Conservation (phyloP, 352 stramenopile species). For the Globisporangium polare region DNA sequence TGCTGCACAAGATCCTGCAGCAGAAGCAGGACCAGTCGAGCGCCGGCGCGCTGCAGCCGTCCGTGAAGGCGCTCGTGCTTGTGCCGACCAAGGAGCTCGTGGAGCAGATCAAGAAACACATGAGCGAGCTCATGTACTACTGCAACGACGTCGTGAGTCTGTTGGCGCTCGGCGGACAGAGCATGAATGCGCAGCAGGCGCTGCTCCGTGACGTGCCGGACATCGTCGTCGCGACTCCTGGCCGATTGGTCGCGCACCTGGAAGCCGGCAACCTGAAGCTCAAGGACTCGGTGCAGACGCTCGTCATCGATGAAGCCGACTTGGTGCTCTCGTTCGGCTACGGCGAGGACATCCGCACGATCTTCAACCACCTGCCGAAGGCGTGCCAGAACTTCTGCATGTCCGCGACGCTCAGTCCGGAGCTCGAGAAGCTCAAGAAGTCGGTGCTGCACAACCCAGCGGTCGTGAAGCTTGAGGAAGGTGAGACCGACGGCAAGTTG, state of each 20-base stretch:
- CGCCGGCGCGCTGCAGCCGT: slow-evolving; percentile 26
- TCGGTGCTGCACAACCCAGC: slow-evolving; percentile 96
- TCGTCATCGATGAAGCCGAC: slow-evolving; percentile 99
- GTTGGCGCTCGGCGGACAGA: slow-evolving; percentile 88
- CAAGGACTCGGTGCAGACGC: slow-evolving; percentile 91
- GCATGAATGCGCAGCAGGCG: slow-evolving; percentile 87
- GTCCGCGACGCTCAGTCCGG: slow-evolving; percentile 95
- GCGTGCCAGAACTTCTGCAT: slow-evolving; percentile 98
- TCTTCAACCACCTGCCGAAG: slow-evolving; percentile 94
- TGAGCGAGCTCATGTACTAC: slow-evolving; percentile 97
- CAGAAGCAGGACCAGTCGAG: slow-evolving; percentile 63
- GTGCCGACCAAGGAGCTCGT: slow-evolving; percentile 97
- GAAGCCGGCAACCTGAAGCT: slow-evolving; percentile 74
- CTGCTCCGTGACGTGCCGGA: slow-evolving; percentile 85
- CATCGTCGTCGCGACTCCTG: slow-evolving; percentile 94
- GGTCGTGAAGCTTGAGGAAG: slow-evolving; percentile 96
- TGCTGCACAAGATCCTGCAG: slow-evolving; percentile 91
- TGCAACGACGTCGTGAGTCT: slow-evolving; percentile 93
- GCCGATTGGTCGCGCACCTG: slow-evolving; percentile 90
- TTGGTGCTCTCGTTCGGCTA: slow-evolving; percentile 98
- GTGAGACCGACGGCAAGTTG: slow-evolving; percentile 85
- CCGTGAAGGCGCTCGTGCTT: slow-evolving; percentile 90
- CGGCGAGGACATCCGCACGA: slow-evolving; percentile 90
- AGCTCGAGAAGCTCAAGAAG: slow-evolving; percentile 97
- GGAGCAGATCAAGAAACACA: slow-evolving; percentile 90